Conservation (phyloP, 768 basidiomycete genomes). For the Agaricus subrufescens region DNA sequence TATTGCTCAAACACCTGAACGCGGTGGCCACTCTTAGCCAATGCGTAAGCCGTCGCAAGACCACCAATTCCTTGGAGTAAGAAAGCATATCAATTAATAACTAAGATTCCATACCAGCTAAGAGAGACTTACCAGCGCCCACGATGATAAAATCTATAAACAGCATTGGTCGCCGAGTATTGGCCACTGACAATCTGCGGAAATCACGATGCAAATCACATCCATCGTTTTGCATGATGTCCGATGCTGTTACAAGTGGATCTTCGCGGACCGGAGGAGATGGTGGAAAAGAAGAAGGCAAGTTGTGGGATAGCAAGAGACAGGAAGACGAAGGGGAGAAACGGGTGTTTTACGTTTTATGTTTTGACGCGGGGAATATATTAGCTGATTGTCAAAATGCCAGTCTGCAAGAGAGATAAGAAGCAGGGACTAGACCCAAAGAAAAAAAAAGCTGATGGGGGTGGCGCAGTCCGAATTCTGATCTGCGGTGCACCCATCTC, state of each 20-base stretch:
- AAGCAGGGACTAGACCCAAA: neutral
- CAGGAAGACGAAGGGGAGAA: no score
- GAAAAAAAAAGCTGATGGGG: neutral
- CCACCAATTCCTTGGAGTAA: constrained; percentile 36
- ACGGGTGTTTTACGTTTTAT: no score
- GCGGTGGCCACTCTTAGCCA: constrained; percentile 44
- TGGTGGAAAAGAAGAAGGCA: no score
- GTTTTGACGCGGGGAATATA: no score
- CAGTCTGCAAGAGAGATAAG: no score
- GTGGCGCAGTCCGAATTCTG: no score
- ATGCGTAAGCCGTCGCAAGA: constrained; percentile 42
- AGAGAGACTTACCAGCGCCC: constrained; percentile 34
- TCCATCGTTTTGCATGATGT: neutral
- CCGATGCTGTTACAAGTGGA: no score
- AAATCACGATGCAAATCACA: neutral
- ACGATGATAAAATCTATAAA: constrained; percentile 39
- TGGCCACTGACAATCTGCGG: neutral
- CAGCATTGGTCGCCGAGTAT: neutral
- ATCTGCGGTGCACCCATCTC: neutral
- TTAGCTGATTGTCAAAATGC: no score
- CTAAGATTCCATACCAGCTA: no score
- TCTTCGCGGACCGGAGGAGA: no score
- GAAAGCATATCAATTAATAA: neutral
- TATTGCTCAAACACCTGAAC: constrained; percentile 44
- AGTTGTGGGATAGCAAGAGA: no score